phyloP scores from a whole-genome alignment of 306 rosid species.

The Cicer pinnatifidum region DNA sequence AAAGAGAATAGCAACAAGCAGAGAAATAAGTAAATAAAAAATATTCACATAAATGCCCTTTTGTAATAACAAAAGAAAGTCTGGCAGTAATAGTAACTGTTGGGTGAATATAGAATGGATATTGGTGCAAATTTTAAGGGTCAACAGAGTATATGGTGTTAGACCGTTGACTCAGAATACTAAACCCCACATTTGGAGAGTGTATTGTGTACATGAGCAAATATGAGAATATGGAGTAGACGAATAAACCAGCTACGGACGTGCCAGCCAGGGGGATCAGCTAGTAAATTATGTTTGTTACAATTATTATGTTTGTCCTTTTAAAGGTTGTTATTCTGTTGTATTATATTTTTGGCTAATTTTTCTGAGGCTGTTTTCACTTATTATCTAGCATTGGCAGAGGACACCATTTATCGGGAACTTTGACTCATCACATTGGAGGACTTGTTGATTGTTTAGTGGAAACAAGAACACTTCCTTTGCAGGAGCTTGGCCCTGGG shows the following conservation, averaged over 20 bases:
- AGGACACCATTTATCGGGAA: slow-evolving; percentile 2
- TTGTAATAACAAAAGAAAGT: slow-evolving; percentile 11
- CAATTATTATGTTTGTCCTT: neutral
- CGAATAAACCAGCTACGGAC: slow-evolving; percentile 13
- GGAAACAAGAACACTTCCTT: neutral
- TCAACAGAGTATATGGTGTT: neutral
- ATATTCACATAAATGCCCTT: slow-evolving; percentile 29
- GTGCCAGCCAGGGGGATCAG: slow-evolving; percentile 3
- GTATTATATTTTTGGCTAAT: neutral
- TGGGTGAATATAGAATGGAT: neutral
- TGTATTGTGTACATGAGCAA: neutral
- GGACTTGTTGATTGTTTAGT: neutral
- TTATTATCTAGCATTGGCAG: slow-evolving; percentile 24
- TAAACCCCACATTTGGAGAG: neutral
- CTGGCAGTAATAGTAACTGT: slow-evolving; percentile 9
- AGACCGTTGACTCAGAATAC: slow-evolving; percentile 6
- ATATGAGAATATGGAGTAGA: neutral
- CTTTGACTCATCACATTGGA: neutral
- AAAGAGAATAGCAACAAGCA: slow-evolving; percentile 28
- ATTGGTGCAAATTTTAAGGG: slow-evolving; percentile 20
- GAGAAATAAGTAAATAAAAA: neutral
- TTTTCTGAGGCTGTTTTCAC: slow-evolving; percentile 8
- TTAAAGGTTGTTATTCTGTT: neutral
- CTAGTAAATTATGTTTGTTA: neutral
- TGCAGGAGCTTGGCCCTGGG: neutral